Base-by-base conservation (phyloP, 192 early-diverging fungal genomes). In the Coemansia nantahalensis region DNA sequence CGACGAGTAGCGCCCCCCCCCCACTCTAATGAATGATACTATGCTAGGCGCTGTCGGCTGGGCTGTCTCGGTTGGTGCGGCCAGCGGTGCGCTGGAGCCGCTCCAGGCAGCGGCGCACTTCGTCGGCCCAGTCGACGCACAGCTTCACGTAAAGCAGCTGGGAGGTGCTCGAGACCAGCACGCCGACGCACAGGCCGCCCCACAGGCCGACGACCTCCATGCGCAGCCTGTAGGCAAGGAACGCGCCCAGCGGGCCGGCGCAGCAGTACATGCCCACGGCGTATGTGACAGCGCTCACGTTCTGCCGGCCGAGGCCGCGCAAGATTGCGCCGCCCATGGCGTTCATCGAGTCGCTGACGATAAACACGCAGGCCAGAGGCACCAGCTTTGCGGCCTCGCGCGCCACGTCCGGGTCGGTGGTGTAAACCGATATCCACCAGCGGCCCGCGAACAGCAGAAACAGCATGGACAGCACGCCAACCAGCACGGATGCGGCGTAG, bases 311-410 rank as follows among this genome's bases (percentile, higher is more conserved):
- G 28, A 78, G 49, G 4, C 78, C 80, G 7, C 75, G 69, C 31
- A 80, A 30, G n/a, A 68, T 56, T 10, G 74, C 75, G 17, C 80
- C 77, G 15, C 75, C 59, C 12, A 82, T 68, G 21, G 74, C 78
- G 15, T 82, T 80, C 0, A 83, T 33, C 17, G 76, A 79, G 45
- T 87, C 85, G 14, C 39, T 28, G 6, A 62, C 30, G 30, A 89
- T 78, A 49, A 82, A 86, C 14, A 84, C 8, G 3, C 87, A 87
- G 9, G 78, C 86, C n/a, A 91, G 51, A 0, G 90, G 88, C 44
- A 94, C 48, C 6, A 93, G 68, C 35, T 55, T 68, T 0, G 87
- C 82, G 1, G 91, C 85, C 4, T 91, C 76, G 6, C 32, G 48
- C 40, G 86, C 76, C 12, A 97, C 87, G 0, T 80, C 81, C 0